Percentiles rank a stretch among this genome's conserved stretches.
Conservation (phyloP, 1,139 yeast species). For the Yamadazyma conglobata region DNA sequence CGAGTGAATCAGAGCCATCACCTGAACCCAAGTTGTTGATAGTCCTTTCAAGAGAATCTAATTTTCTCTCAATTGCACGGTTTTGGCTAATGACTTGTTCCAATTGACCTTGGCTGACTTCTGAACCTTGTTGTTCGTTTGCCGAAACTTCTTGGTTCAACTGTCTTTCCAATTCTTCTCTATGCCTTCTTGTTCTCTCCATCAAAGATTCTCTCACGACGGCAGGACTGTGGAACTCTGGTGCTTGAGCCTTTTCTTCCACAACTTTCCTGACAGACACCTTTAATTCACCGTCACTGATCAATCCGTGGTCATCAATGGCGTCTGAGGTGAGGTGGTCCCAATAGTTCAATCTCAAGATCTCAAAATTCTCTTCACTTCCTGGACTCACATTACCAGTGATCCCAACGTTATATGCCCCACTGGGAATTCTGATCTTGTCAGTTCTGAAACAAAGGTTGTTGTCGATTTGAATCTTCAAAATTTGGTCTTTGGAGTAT, state of each 20-base stretch:
- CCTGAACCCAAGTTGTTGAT: constrained; percentile 1
- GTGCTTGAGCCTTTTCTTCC: constrained; percentile 2
- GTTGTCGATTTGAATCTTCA: constrained; percentile 69
- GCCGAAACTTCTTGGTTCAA: neutral
- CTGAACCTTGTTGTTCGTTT: neutral
- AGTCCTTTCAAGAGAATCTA: constrained; percentile 2
- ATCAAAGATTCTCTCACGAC: constrained; percentile 34
- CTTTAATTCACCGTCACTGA: constrained; percentile 41
- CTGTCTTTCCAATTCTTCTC: constrained; percentile 19
- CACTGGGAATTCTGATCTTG: constrained; percentile 37
- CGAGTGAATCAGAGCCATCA: constrained; percentile 13
- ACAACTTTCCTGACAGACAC: constrained; percentile 14
- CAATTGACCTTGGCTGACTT: too few relatives aligned
- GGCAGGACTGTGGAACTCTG: constrained; percentile 20
- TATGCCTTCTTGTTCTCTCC: constrained; percentile 31
- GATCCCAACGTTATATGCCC: constrained; percentile 48
- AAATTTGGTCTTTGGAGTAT: constrained; percentile 41
- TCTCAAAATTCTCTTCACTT: constrained; percentile 57
- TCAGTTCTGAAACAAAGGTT: constrained; percentile 66
- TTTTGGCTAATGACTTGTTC: constrained; percentile 1
- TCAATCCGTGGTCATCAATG: constrained; percentile 53
- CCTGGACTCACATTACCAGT: constrained; percentile 39
- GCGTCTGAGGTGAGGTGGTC: constrained; percentile 53
- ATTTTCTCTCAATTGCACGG: constrained; percentile 1
- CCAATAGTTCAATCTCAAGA: constrained; percentile 54